Evolutionary conservation across 2,329 filamentous ascomycete species (phyloP).

Genomic region (Ophiostoma himal-ulmi): DNA sequence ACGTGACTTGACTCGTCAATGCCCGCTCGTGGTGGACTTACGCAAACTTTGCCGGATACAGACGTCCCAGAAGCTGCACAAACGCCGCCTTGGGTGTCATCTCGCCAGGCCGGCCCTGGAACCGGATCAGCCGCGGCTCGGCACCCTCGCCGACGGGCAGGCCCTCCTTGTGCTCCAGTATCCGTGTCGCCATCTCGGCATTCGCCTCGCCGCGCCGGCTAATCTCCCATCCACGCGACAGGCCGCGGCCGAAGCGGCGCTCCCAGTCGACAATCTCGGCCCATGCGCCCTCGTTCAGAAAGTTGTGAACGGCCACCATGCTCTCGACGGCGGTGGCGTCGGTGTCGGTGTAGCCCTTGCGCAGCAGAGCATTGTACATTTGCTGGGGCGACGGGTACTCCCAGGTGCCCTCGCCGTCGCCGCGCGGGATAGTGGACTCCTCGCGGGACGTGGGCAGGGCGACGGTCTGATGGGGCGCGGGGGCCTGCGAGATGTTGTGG

Average conservation of each 20-base stretch:
- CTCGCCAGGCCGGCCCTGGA: conserved; percentile 83
- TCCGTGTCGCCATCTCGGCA: conserved; percentile 32
- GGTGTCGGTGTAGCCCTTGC: conserved; percentile 93
- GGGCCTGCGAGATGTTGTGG: conserved; percentile 72
- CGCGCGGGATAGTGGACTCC: conserved; percentile 83
- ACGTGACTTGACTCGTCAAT: neutral
- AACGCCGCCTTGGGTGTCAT: conserved; percentile 88
- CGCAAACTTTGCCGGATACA: conserved; percentile 76
- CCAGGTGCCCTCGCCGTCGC: conserved; percentile 74
- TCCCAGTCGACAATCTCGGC: conserved; percentile 93
- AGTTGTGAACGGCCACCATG: conserved; percentile 98
- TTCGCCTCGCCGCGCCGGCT: conserved; percentile 70
- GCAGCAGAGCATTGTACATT: conserved; percentile 97
- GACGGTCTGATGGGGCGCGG: conserved; percentile 64
- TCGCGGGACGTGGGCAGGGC: conserved; percentile 75
- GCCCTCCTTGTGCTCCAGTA: conserved; percentile 37
- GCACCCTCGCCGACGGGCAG: conserved; percentile 23
- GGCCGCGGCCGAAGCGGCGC: conserved; percentile 69
- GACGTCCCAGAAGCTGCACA: conserved; percentile 68
- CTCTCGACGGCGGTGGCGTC: conserved; percentile 87
- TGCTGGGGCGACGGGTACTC: conserved; percentile 98
- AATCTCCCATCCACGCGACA: conserved; percentile 65
- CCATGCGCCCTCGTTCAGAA: conserved; percentile 96
- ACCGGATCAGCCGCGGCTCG: conserved; percentile 68
- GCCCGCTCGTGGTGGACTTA: conserved; percentile 39